These are phyloP conservation scores for Austroboletus eburneus DNA, from an alignment of 768 basidiomycete genomes.

Conservation along the genomic window DNA sequence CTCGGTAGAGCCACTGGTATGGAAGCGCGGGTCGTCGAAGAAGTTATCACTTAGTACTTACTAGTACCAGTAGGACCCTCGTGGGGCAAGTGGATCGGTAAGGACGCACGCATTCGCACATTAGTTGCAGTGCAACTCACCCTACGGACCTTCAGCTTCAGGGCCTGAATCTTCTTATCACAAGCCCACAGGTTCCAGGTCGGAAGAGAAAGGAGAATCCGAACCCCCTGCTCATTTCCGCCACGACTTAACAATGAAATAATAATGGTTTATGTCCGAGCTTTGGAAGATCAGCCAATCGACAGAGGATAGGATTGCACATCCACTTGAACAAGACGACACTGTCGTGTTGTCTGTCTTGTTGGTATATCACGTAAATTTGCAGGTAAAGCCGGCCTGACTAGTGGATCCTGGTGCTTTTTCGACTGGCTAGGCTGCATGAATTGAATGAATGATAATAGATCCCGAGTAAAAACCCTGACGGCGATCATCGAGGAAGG, in stretches of 20 bases:
- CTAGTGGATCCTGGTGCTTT: background rate
- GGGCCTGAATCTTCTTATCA: background rate
- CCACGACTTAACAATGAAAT: no score
- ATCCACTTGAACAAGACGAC: constrained; percentile 9
- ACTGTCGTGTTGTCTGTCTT: constrained; percentile 1
- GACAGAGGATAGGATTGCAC: background rate
- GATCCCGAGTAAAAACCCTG: background rate
- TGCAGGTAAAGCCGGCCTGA: background rate
- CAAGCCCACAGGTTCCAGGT: constrained; percentile 3
- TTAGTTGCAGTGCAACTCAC: background rate
- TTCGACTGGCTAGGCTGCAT: background rate
- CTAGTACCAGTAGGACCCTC: background rate
- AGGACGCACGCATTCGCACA: background rate
- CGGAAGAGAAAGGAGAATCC: background rate
- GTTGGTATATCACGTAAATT: constrained; percentile 11
- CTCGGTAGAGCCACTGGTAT: constrained; percentile 6
- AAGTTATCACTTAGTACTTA: no score
- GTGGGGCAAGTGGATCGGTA: constrained; percentile 7
- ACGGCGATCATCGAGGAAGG: constrained; percentile 13
- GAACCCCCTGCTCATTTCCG: background rate
- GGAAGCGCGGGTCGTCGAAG: constrained; percentile 12
- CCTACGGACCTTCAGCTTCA: background rate
- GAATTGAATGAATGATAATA: background rate
- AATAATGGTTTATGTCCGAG: no score
- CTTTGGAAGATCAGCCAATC: background rate